Base-by-base conservation (phyloP, 805 yeast genomes). In the Pichia heedii region DNA sequence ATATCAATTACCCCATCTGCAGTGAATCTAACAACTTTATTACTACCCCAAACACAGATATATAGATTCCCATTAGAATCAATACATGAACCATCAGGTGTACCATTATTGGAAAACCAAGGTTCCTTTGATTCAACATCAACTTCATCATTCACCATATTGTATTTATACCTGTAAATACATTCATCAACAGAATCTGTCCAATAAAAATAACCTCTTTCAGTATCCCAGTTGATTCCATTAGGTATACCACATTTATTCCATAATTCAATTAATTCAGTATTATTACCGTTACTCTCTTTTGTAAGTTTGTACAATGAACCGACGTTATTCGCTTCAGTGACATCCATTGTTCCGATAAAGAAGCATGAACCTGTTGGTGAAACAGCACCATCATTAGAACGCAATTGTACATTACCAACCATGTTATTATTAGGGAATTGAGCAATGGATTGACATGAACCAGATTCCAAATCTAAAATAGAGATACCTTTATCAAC, bases 361-460 rank as follows among this genome's bases (percentile, higher is more conserved):
- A 84, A 81, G 40, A 87, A 72, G n/a, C n/a, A 27, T 48, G 80
- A 71, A 1, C 96, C 95, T 54, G 75, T 66, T 4, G 84, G 81
- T 47, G 85, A 88, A 34, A 87, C 74, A 37, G 76, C 73, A 0
- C 96, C 96, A 57, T 88, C 97, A 55, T 88, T 88, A 35, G 93
- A 81, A 54, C 88, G 68, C 58, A 74, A 59, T 37, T 61, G 63
- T 20, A 43, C 36, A 2, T 57, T 61, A 9, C 50, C 40, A 12
- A 41, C 40, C 13, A 62, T 54, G 39, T 59, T 55, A 36, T 65
- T 63, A 40, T 72, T 53, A 22, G 77, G 64, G 46, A 62, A 80
- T 22, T 63, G 40, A 9, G 58, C 54, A 33, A 66, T 53, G 42
- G 64, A 65, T 30, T 64, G 55, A 61, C 73, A 70, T 22, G 55